Evolutionary conservation across 1,284 basidiomycete species (phyloP), one percentile per base, ranked within the genome.

Genomic region (Golubevia sp.): DNA sequence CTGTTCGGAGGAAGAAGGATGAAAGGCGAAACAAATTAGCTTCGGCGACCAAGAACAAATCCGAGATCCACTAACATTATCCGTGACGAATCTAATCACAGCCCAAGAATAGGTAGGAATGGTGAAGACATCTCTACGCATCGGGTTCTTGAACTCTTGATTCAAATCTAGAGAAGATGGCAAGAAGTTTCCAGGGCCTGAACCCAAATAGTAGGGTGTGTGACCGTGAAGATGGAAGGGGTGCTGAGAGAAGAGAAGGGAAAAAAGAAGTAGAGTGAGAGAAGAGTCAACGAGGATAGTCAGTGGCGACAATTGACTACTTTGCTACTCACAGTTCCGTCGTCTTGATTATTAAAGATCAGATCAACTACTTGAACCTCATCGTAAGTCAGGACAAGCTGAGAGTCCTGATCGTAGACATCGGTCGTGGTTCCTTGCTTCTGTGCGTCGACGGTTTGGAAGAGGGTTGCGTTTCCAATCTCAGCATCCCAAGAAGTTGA

Each of bases 321-420:
- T 62, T 57, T n/a, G 63, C 63, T 64, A 69, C n/a, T n/a, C n/a
- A n/a, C n/a, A n/a, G n/a, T n/a, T n/a, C n/a, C n/a, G n/a, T n/a
- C n/a, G n/a, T n/a, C n/a, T n/a, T n/a, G n/a, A n/a, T 59, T 60
- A 59, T 74, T 71, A 56, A 77, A 56, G 23, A 76, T 56, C 5
- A 78, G 49, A 34, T 77, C 74, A 25, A 74, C 52, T 30, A 67
- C 68, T 7, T 64, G 70, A 15, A 38, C 25, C 2, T 55, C 55
- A 2, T 55, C 25, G 25, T 53, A 70, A 20, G 70, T 51, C 2
- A 71, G 26, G 15, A 58, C 72, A 38, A 77, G 44, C 58, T 76
- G 73, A 11, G 52, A 48, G 6, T 62, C 69, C 25, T 58, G 50
- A 4, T 25, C 20, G 25, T 44, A 30, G 49, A 34, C 30, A 3